phyloP scores from a whole-genome alignment of 1,284 basidiomycete genomes.

The Austroboletus novae-zelandiae region DNA sequence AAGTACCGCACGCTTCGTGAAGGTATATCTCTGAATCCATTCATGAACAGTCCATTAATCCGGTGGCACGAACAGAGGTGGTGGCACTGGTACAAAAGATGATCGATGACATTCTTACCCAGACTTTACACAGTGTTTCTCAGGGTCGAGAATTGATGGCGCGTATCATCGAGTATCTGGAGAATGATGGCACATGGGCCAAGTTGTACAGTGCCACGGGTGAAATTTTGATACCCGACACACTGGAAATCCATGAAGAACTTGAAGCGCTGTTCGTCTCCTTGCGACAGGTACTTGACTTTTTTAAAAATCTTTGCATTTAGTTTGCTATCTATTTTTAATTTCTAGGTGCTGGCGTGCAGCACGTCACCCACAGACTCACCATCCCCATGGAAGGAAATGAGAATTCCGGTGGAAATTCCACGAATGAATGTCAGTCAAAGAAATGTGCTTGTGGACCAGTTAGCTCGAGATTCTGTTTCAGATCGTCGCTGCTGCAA shows the following conservation, averaged over 20 bases:
- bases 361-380: conserved; percentile 11
- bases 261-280: conserved; percentile 37
- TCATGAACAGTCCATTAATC: conserved; percentile 1
- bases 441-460: neutral
- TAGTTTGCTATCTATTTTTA: conserved; percentile 9
- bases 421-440: conserved; percentile 71
- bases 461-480: conserved; percentile 4
- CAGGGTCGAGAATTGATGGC: conserved; percentile 40
- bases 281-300: conserved; percentile 40
- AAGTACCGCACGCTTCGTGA: conserved; percentile 72
- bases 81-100: conserved; percentile 55
- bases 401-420: conserved; percentile 79
- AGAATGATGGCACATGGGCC: conserved; percentile 63
- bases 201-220: conserved; percentile 66
- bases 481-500: conserved; percentile 72
- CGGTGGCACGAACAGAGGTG: conserved; percentile 47
- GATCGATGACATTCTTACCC: conserved; percentile 42
- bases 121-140: conserved; percentile 30
- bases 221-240: conserved; percentile 55
- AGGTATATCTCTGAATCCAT: conserved; percentile 43
- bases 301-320: neutral
- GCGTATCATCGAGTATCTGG: conserved; percentile 56
- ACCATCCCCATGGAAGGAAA: conserved; percentile 53
- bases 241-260: conserved; percentile 36
- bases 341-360: conserved; percentile 22